Base-by-base conservation (phyloP, 768 basidiomycete species). In the Nevesoporus exiguus region DNA sequence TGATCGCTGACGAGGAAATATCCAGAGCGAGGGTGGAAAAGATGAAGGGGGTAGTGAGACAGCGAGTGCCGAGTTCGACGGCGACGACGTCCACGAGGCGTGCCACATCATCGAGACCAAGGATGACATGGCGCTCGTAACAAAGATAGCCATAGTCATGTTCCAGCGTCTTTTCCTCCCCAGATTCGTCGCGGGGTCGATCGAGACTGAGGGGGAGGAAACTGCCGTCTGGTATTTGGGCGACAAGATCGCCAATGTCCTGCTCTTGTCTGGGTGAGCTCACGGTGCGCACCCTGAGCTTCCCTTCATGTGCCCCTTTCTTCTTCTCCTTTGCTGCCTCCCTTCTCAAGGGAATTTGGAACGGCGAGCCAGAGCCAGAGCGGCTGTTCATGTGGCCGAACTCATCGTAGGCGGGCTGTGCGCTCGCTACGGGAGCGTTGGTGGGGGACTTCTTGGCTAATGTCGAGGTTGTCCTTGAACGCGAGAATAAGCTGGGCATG, bases 1-100 rank as follows among this genome's bases (percentile, higher is more conserved):
- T 85, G 62, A 93, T 83, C 31, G 84, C 81, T n/a, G 83, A 74
- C 7, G 84, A 74, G 40, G 84, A 88, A 39, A 95, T 77, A 63
- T 97, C 94, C 56, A 98, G 83, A 15, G 93, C 93, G 60, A 88
- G 82, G 27, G 82, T 84, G 34, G 90, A 91, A 75, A 98, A 96
- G 57, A 98, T 85, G 73, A 97, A 87, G 21, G 95, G 94, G 3
- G 91, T 93, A 21, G 87, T 86, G 56, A 97, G 79, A 62, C 85
- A 89, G 62, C 89, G 78, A 51, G 81, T 77, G 58, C 78, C 79
- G 51, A 93, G 81, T 71, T 90, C 88, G 49, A 81, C 77, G 44
- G 82, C 79, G 52, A 91, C 73, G 54, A 83, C 82, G 40, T 80
- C 78, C n/a, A 91, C 85, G 44, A 93, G 82, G 40, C 81, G 78